Conservation (phyloP, 164 flowering plant species). For the Aristolochia contorta region DNA sequence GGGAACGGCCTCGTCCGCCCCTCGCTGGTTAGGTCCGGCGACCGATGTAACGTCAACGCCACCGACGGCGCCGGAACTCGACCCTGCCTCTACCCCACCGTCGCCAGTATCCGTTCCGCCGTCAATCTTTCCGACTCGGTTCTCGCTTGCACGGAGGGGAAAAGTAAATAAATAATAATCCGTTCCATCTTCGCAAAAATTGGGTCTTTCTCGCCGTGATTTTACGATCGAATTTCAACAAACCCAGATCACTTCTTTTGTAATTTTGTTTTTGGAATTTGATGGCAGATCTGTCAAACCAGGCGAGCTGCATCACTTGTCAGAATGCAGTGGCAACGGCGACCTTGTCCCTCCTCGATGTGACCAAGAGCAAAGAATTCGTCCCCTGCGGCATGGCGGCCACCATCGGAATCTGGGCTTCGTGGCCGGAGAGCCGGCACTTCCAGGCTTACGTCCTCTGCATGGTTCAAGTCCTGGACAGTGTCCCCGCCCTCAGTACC, state of each 20-base stretch:
- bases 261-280: not conserved
- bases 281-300: conserved; percentile 2
- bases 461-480: conserved; percentile 12
- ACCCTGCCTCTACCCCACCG: conserved; percentile 13
- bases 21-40: conserved; percentile 3
- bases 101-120: conserved; percentile 8
- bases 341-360: conserved; percentile 5
- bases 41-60: conserved; percentile 13
- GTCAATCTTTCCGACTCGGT: conserved; percentile 2
- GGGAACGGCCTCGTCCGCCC: conserved; percentile 9
- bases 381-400: conserved; percentile 17
- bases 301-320: conserved; percentile 6
- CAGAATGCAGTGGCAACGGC: conserved; percentile 5
- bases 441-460: conserved; percentile 13
- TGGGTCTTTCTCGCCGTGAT: not conserved
- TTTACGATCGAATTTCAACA: not conserved
- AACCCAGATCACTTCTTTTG: no score
- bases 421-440: conserved; percentile 4
- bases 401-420: conserved; percentile 15
- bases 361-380: conserved; percentile 14
- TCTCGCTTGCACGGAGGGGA: conserved; percentile 1
- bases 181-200: not conserved
- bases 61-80: conserved; percentile 12
- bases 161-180: not conserved
- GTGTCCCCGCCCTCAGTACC: conserved; percentile 11